phyloP scores from a whole-genome alignment of 192 early-diverging fungal species.

The Rhizophagus prolifer region DNA sequence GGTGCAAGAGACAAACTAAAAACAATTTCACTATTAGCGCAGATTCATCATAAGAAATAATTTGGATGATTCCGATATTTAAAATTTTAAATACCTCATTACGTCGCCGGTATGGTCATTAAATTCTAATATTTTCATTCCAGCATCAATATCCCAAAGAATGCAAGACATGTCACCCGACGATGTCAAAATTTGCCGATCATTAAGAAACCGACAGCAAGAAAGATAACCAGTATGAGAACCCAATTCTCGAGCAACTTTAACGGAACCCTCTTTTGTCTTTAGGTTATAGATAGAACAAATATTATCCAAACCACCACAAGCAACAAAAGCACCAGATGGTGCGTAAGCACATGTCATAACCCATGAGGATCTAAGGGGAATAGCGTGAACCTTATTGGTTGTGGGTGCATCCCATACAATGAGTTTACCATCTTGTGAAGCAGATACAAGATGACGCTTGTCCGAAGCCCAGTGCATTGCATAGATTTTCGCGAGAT shows the following conservation, averaged over 20 bases:
- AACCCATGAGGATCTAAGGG: slow-evolving; percentile 98
- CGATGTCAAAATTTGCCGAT: slow-evolving; percentile 92
- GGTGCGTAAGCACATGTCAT: slow-evolving; percentile 99
- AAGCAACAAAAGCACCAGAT: slow-evolving; percentile 97
- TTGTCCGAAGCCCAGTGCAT: slow-evolving; percentile 99
- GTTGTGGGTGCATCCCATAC: slow-evolving; percentile 99
- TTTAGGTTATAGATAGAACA: slow-evolving; percentile 99
- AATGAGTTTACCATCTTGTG: slow-evolving; percentile 99
- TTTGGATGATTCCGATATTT: background rate
- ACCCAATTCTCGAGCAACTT: slow-evolving; percentile 92
- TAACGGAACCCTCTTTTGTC: slow-evolving; percentile 90
- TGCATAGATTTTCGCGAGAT: slow-evolving; percentile 98
- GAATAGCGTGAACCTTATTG: slow-evolving; percentile 99
- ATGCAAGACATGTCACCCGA: slow-evolving; percentile 99
- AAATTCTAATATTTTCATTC: slow-evolving; percentile 95
- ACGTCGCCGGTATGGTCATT: slow-evolving; percentile 99
- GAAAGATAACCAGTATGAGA: slow-evolving; percentile 97
- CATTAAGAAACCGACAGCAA: slow-evolving; percentile 95
- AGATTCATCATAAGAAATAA: background rate
- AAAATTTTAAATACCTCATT: slow-evolving; percentile 66
- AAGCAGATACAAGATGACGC: slow-evolving; percentile 95
- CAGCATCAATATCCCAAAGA: slow-evolving; percentile 99
- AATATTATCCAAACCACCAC: slow-evolving; percentile 99
- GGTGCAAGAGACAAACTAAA: slow-evolving; percentile 82
- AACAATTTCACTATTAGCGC: background rate